Percentiles rank a stretch among this genome's conserved stretches.
phyloP scores from a whole-genome alignment of 2,329 filamentous ascomycete species.

The Stagonosporopsis tanaceti region DNA sequence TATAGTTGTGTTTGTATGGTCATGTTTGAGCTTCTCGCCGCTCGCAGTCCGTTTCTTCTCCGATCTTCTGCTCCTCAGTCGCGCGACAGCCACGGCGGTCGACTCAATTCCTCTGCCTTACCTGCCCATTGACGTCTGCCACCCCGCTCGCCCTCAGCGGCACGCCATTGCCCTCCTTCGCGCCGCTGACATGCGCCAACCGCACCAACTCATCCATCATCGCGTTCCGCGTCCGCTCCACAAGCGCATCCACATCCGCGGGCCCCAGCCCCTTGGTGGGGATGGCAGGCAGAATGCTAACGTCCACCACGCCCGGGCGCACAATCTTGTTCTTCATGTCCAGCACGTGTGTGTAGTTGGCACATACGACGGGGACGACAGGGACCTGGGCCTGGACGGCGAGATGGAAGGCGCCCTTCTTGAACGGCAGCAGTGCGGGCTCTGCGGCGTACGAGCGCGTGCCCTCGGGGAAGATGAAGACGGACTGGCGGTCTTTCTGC shows the following conservation, averaged over 20 bases:
- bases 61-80: too few species aligned
- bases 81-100: too few species aligned
- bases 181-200: slow-evolving; percentile 37
- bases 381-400: slow-evolving; percentile 93
- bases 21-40: too few species aligned
- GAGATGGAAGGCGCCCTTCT: slow-evolving; percentile 97
- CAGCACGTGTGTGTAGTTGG: slow-evolving; percentile 59
- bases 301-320: slow-evolving; percentile 63
- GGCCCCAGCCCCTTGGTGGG: slow-evolving; percentile 45
- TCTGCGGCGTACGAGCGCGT: slow-evolving; percentile 88
- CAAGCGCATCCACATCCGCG: slow-evolving; percentile 46
- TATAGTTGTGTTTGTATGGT: too few species aligned
- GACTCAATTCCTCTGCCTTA: slow-evolving; percentile 34
- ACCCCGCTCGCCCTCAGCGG: slow-evolving; percentile 34
- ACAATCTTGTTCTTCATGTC: slow-evolving; percentile 56
- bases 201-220: slow-evolving; percentile 50
- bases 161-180: slow-evolving; percentile 32
- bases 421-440: slow-evolving; percentile 88
- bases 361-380: slow-evolving; percentile 78
- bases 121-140: slow-evolving; percentile 29
- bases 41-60: too few species aligned
- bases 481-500: slow-evolving; percentile 68
- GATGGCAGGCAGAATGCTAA: slow-evolving; percentile 48
- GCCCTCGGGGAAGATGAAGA: slow-evolving; percentile 91
- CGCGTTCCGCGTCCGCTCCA: slow-evolving; percentile 41